Base-by-base conservation (phyloP, 345 rosid species). In the Bretschneidera sinensis region DNA sequence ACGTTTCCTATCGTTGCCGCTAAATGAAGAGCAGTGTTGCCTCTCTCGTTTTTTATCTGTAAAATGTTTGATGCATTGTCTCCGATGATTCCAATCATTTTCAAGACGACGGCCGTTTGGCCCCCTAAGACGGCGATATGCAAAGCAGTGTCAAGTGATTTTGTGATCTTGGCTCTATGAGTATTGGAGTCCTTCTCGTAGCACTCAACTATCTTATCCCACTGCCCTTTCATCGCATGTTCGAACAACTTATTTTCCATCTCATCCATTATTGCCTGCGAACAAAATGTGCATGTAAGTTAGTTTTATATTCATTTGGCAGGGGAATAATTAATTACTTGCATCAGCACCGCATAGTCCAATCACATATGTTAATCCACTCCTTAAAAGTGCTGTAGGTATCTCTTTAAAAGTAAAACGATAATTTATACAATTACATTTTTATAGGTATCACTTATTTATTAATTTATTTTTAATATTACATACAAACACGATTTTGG, bases 101-200 rank as follows among this genome's bases (percentile, higher is more conserved):
- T 10, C 22, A 35, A 59, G 2, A 79, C 81, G 0, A 43, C 5
- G 7, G 24, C 43, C 15, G 64, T 78, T 57, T 71, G 59, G 59
- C 64, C 69, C 7, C 74, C 79, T 10, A 73, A 43, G 10, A 71
- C 79, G 14, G 84, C 79, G 4, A 84, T 48, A 69, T 79, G 84
- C 54, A 84, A 48, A 1, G 72, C 82, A 0, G 83, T 84, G 50
- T 76, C 78, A 0, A 77, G 69, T 8, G 84, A 47, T 24, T 43
- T 51, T 5, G 75, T 79, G 62, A 73, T 66, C 68, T 25, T 59
- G 5, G 34, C 60, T 18, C 0, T 15, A 61, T 50, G 71, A 21
- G 60, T 53, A 6, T 6, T 5, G 0, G 63, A 56, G 14, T 57
- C 0, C 0, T 1, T 0, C 21, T 0, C 0, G 74, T 76, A 81